Base-by-base conservation (phyloP, 1,284 basidiomycete genomes). In the Agroathelia rolfsii region DNA sequence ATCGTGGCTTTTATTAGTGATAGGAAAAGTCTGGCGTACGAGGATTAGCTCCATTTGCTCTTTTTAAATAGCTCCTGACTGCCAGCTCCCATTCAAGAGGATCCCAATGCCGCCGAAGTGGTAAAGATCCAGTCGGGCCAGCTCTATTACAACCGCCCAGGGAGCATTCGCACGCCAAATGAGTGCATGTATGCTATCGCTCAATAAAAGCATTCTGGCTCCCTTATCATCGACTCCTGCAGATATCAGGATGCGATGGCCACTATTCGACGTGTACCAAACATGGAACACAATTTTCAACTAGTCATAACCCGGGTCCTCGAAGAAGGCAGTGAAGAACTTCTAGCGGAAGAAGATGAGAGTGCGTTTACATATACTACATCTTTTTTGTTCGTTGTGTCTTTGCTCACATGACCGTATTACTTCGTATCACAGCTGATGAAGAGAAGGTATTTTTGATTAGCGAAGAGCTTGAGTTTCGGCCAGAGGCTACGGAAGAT, bases 201-300 rank as follows among this genome's bases (percentile, higher is more conserved):
- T 31, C 31, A 15, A 33, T 29, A n/a, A 29, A 17, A 28, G 11
- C 23, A 11, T 30, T 44, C 12, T 38, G 23, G 38, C 16, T 19
- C 28, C 12, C 11, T 24, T 21, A 25, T 19, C 21, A 35, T 31
- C 29, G 28, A 19, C 18, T 27, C 35, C 33, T 33, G 15, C 52
- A 95, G 90, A 49, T 99, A 90, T 59, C 89, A 90, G 47, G 90
- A 95, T 49, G 93, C 93, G 6, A 90, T 95, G 58, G 84, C 86
- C 8, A 93, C 92, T 13, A 85, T 99, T 49, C 79, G 95, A 38
- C 76, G 93, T 62, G 72, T 81, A 29, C 71, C 80, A 11, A 73
- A 83, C 0, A 58, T 87, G 34, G 87, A 92, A 35, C 83, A 82
- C 60, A 80, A 94, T 51, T 99, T 94, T 52, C 85, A 97, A 58